Conservation (phyloP, 805 yeast species). For the Grigorovia transvaalensis region DNA sequence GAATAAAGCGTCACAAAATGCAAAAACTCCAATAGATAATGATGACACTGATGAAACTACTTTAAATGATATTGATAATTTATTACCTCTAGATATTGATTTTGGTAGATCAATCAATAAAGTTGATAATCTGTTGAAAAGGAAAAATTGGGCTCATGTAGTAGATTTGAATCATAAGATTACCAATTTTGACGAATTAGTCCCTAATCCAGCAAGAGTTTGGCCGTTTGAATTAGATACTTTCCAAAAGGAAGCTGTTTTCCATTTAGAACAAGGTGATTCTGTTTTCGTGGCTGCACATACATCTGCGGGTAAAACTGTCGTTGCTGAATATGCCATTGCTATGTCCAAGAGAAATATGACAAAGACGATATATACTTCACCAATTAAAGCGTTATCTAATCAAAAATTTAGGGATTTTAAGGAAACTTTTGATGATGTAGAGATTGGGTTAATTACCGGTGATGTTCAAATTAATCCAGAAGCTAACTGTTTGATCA, state of each 20-base stretch:
- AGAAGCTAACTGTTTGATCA: constrained; percentile 88
- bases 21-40: constrained; percentile 4
- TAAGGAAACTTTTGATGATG: constrained; percentile 63
- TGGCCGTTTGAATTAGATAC: constrained; percentile 95
- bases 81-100: constrained; percentile 41
- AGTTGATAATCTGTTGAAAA: constrained; percentile 20
- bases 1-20: constrained; percentile 4
- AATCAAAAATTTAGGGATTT: constrained; percentile 88
- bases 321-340: constrained; percentile 95
- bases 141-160: constrained; percentile 86
- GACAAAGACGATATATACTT: constrained; percentile 94
- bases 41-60: constrained; percentile 6
- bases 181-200: constrained; percentile 75
- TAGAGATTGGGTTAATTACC: constrained; percentile 88
- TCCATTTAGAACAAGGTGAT: constrained; percentile 93
- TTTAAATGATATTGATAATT: constrained; percentile 30
- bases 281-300: constrained; percentile 98
- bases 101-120: constrained; percentile 33
- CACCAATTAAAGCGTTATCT: constrained; percentile 86
- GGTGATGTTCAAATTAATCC: constrained; percentile 98
- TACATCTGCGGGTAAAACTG: constrained; percentile 97
- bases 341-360: constrained; percentile 92
- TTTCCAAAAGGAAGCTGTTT: constrained; percentile 94
- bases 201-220: constrained; percentile 84
- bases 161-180: constrained; percentile 79